Evolutionary conservation across 1,284 basidiomycete species (phyloP), one percentile per base, ranked within the genome.

Genomic region (Ustilago trichophora): DNA sequence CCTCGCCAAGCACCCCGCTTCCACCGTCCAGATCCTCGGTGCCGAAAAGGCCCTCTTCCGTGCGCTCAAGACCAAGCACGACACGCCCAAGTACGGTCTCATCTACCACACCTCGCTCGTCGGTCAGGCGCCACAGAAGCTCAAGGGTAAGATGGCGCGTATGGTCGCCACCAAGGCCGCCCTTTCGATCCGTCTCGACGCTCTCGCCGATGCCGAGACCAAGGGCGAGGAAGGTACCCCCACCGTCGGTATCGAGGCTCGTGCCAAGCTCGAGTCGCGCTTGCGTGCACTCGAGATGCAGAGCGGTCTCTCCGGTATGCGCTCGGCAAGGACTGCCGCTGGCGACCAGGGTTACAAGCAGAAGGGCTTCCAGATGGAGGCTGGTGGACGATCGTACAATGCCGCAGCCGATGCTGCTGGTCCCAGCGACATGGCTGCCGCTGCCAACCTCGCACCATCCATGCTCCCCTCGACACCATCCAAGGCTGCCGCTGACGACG

Each of bases 141-240:
- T 97, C 70, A 98, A 98, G 87, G 96, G 95, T 78, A 98, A 98
- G 85, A 98, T 98, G 95, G 96, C 96, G 12, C 91, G 96, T 75
- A 98, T 98, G 95, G 93, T 98, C 25, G 93, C 95, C 32, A 98
- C 95, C 62, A 79, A 79, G 85, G 90, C 95, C 4, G 91, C 95
- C 1, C 87, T 98, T 10, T 96, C 94, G 5, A 93, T 95, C 77
- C 93, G 95, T 82, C 91, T 98, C 36, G 95, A 98, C 76, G 95
- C 95, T 7, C 88, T 98, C 36, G 90, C 94, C 22, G 94, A 97
- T 71, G 86, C 89, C 21, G 92, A 97, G 64, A 90, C 88, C 78
- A 96, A 97, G 83, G 91, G 92, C 1, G 91, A 91, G 58, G 84
- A 85, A 10, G 90, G 91, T 15, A 88, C 92, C 0, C 69, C 77